phyloP scores from a whole-genome alignment of 371 early-diverging fungal genomes.

The Nematocida homosporus region DNA sequence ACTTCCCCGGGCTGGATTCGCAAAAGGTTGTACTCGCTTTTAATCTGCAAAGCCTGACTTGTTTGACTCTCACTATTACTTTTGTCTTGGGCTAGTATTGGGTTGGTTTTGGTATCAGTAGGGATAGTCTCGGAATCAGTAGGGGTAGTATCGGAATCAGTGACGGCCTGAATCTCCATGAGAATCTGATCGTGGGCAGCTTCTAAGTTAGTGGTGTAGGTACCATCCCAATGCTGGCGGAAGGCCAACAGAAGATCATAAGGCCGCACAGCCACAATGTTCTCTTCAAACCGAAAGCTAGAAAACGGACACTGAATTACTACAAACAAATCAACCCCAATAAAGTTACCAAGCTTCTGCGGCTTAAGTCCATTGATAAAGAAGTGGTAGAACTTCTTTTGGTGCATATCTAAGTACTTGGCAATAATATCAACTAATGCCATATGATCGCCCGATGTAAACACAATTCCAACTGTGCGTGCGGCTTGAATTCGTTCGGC shows the following conservation, averaged over 20 bases:
- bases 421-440: slow-evolving; percentile 23
- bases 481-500: slow-evolving; percentile 14
- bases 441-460: slow-evolving; percentile 42
- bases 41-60: neutral
- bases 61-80: neutral
- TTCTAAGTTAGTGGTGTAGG: slow-evolving; percentile 35
- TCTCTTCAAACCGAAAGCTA: slow-evolving; percentile 49
- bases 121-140: neutral
- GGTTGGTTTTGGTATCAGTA: too few species aligned
- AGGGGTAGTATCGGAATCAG: neutral
- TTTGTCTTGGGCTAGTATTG: too few species aligned
- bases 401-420: slow-evolving; percentile 44
- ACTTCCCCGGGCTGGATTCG: slow-evolving; percentile 14
- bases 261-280: slow-evolving; percentile 23
- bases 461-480: slow-evolving; percentile 30
- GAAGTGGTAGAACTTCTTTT: slow-evolving; percentile 52
- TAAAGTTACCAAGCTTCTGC: slow-evolving; percentile 47
- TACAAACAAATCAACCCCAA: slow-evolving; percentile 39
- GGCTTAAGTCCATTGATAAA: slow-evolving; percentile 56
- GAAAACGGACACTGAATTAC: slow-evolving; percentile 53
- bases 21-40: slow-evolving; percentile 22
- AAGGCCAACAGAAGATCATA: slow-evolving; percentile 45
- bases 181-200: neutral
- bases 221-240: slow-evolving; percentile 13
- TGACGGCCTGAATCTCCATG: neutral